Evolutionary conservation across 225 moss, liverwort and hornwort genomes (phyloP).

Genomic region (Antitrichia curtipendula): DNA sequence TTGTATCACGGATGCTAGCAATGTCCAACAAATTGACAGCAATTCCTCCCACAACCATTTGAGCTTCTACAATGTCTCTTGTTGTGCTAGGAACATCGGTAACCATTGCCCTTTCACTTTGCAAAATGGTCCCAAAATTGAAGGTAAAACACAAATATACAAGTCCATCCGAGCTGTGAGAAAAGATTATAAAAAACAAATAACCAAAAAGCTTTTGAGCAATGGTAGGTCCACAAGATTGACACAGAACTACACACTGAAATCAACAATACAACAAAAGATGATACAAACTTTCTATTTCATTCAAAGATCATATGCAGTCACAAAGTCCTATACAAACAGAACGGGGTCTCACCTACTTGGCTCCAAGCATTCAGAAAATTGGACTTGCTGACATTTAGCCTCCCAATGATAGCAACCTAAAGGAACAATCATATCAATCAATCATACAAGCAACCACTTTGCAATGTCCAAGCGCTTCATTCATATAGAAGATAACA

Average conservation of each 20-base stretch:
- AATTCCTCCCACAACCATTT: slow-evolving; percentile 71
- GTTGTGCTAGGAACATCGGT: slow-evolving; percentile 90
- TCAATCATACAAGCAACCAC: neutral
- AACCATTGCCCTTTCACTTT: slow-evolving; percentile 95
- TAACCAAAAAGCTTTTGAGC: neutral
- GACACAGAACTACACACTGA: neutral
- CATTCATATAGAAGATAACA: neutral
- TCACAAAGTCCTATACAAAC: neutral
- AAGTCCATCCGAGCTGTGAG: neutral
- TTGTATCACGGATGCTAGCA: slow-evolving; percentile 77
- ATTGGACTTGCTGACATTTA: slow-evolving; percentile 92
- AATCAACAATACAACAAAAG: neutral
- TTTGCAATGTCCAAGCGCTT: neutral
- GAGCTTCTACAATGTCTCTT: slow-evolving; percentile 82
- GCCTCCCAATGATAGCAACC: slow-evolving; percentile 89
- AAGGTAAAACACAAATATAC: neutral
- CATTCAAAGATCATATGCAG: neutral
- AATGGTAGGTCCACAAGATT: neutral
- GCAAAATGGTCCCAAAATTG: neutral
- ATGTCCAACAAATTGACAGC: slow-evolving; percentile 84
- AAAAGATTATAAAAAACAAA: neutral
- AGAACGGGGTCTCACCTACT: slow-evolving; percentile 72
- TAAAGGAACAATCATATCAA: slow-evolving; percentile 4
- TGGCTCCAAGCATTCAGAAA: slow-evolving; percentile 96
- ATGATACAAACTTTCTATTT: neutral